A percentile compares a stretch with the other conserved stretches of the same genome.
These are phyloP conservation scores for Phytopythium helicoides DNA, from an alignment of 352 stramenopile genomes.

Conservation along the genomic window DNA sequence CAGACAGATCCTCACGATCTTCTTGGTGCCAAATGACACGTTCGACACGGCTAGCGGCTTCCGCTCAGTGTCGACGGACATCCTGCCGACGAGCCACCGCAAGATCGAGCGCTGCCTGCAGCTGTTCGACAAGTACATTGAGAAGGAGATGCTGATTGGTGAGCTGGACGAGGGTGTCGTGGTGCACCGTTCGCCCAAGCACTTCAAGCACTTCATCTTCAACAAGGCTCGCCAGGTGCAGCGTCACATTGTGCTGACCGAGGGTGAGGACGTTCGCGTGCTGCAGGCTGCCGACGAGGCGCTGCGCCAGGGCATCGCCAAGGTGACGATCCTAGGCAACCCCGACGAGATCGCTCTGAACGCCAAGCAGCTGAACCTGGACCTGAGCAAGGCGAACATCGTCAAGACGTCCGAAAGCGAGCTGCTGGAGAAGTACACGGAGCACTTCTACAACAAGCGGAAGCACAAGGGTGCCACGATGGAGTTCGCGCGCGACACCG, in stretches of 20 bases:
- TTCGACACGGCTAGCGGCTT: conserved; percentile 61
- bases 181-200: conserved; percentile 69
- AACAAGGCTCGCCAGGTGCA: conserved; percentile 67
- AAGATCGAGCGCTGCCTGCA: conserved; percentile 72
- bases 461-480: conserved; percentile 82
- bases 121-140: conserved; percentile 64
- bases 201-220: conserved; percentile 87
- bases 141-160: conserved; percentile 63
- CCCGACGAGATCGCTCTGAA: conserved; percentile 62
- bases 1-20: conserved; percentile 85
- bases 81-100: conserved; percentile 60
- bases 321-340: conserved; percentile 79
- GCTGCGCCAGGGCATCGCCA: conserved; percentile 56
- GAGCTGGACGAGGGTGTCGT: conserved; percentile 62
- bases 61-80: conserved; percentile 57
- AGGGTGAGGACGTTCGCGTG: conserved; percentile 80
- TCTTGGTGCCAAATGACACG: conserved; percentile 59
- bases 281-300: conserved; percentile 78
- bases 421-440: conserved; percentile 54
- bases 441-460: conserved; percentile 67
- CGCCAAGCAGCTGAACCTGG: conserved; percentile 64
- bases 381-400: conserved; percentile 59
- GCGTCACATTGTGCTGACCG: conserved; percentile 82
- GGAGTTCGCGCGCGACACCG: conserved; percentile 50
- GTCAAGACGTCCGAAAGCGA: conserved; percentile 48